These are phyloP conservation scores for Boletus bicolor DNA, from an alignment of 768 basidiomycete genomes.

Conservation along the genomic window DNA sequence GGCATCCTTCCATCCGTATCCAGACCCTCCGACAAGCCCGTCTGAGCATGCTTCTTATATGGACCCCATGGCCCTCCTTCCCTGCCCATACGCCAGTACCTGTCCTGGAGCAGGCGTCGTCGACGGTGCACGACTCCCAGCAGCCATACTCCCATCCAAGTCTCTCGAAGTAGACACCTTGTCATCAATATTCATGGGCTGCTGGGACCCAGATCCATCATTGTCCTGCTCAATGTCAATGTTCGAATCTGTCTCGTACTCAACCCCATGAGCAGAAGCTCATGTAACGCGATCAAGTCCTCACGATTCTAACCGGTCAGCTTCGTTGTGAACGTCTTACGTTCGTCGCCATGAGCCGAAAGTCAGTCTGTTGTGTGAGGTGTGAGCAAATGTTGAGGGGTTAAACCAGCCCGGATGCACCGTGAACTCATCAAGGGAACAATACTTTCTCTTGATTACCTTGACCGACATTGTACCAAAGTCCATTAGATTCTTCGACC, in stretches of 20 bases:
- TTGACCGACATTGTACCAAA: constrained; percentile 82
- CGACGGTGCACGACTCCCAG: no score
- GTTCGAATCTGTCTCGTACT: not conserved
- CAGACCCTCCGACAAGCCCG: constrained; percentile 42
- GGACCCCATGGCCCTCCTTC: constrained; percentile 49
- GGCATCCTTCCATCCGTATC: constrained; percentile 60
- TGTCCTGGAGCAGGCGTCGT: constrained; percentile 29
- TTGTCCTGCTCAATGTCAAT: not conserved
- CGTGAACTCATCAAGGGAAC: constrained; percentile 75
- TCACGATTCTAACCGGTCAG: not conserved
- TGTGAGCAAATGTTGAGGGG: not conserved
- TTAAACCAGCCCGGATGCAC: constrained; percentile 39
- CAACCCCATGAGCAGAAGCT: not conserved
- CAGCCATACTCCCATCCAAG: no score
- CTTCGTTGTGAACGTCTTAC: constrained; percentile 55
- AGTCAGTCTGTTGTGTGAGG: constrained; percentile 47
- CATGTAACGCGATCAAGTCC: no score
- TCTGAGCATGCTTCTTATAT: constrained; percentile 49
- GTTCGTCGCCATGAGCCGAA: constrained; percentile 68
- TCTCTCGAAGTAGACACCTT: no score
- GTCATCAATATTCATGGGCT: constrained; percentile 22
- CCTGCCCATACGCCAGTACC: no score
- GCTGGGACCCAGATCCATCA: not conserved
- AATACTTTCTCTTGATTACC: constrained; percentile 72
- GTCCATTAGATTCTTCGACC: constrained; percentile 88